These are phyloP conservation scores for Prasinococcaceae sp. DNA, from an alignment of 139 green algal genomes.

Conservation along the genomic window DNA sequence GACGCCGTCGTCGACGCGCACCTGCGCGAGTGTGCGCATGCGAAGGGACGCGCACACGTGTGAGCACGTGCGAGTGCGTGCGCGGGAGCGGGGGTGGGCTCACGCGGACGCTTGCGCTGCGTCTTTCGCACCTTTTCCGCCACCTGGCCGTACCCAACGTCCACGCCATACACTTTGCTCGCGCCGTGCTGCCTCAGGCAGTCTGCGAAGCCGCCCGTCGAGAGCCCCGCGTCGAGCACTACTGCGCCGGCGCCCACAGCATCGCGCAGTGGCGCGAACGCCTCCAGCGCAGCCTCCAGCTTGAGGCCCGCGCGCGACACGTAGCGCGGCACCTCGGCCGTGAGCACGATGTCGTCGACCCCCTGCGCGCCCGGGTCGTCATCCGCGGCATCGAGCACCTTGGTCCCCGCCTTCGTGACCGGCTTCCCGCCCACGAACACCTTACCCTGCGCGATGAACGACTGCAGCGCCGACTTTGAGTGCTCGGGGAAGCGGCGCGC, in stretches of 20 bases:
- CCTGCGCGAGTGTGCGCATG: no score
- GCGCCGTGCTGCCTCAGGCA: slow-evolving; percentile 84
- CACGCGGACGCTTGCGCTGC: no score
- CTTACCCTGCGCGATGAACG: no score
- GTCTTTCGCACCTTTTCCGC: slow-evolving; percentile 60
- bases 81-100: no score
- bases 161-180: slow-evolving; percentile 67
- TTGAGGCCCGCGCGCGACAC: slow-evolving; percentile 61
- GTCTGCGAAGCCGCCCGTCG: slow-evolving; percentile 93
- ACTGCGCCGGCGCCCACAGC: slow-evolving; percentile 54
- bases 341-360: slow-evolving; percentile 56
- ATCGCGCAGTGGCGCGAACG: no score
- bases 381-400: slow-evolving; percentile 29
- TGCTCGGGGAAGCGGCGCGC: no score
- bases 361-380: no score
- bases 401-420: slow-evolving; percentile 60
- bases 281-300: slow-evolving; percentile 73
- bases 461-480: no score
- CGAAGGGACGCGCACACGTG: no score
- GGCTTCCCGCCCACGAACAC: slow-evolving; percentile 50
- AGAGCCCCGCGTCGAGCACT: slow-evolving; percentile 77
- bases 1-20: slow-evolving; percentile 61
- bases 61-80: no score
- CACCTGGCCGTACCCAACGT: slow-evolving; percentile 90
- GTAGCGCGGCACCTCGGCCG: slow-evolving; percentile 36